Percentiles rank a stretch among this genome's conserved stretches.
Conservation (phyloP, 1,284 basidiomycete genomes). For the Tilletia walkeri region DNA sequence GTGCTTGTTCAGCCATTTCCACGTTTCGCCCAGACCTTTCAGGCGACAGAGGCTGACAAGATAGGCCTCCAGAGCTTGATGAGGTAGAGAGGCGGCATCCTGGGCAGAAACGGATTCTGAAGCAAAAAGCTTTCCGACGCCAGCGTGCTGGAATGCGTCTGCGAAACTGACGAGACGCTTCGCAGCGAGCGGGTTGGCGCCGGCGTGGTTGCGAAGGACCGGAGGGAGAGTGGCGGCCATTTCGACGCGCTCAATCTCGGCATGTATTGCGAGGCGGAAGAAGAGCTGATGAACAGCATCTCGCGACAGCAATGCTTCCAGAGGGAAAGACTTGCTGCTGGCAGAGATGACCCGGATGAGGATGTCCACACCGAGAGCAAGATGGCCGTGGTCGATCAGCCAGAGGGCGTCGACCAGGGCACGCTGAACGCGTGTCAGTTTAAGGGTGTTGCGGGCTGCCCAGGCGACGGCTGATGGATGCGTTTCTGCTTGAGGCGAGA, state of each 20-base stretch:
- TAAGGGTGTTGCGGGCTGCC: slow-evolving; percentile 10
- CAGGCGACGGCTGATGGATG: background rate
- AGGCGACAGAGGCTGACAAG: background rate
- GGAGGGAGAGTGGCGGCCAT: background rate
- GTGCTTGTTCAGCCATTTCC: background rate
- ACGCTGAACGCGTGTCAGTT: background rate
- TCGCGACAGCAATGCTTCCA: no score
- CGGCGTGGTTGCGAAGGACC: background rate
- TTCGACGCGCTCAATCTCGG: background rate
- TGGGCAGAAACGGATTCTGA: no score
- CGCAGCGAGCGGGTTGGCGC: slow-evolving; percentile 1
- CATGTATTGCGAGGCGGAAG: slow-evolving; percentile 9
- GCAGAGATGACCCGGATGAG: background rate
- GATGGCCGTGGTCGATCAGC: slow-evolving; percentile 14
- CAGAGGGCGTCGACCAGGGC: slow-evolving; percentile 1
- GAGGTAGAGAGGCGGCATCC: background rate
- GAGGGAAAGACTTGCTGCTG: background rate
- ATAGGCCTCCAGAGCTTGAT: background rate
- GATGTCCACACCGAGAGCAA: background rate
- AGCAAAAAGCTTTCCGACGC: background rate
- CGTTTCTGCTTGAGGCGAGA: background rate
- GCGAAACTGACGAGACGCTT: background rate
- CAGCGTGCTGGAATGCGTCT: background rate
- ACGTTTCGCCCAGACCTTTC: background rate
- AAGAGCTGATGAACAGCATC: background rate